These are phyloP conservation scores for Raphanus raphanistrum DNA, from an alignment of 345 rosid genomes.

Conservation along the genomic window DNA sequence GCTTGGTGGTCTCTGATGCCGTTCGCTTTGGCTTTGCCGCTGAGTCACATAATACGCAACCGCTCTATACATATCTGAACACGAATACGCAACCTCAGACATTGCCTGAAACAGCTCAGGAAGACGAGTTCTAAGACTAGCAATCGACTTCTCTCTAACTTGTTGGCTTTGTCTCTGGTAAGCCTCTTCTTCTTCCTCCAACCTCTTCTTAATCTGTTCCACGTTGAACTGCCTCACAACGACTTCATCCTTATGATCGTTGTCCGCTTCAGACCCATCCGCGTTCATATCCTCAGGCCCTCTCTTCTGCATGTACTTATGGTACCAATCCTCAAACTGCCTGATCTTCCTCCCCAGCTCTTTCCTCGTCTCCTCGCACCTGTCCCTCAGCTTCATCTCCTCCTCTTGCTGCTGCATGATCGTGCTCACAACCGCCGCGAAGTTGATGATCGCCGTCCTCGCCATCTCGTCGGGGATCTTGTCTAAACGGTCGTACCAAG, in stretches of 20 bases:
- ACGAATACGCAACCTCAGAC: conserved; percentile 50
- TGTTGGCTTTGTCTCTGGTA: conserved; percentile 58
- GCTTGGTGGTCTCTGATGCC: conserved; percentile 27
- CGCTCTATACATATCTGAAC: conserved; percentile 47
- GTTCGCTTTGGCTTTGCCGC: conserved; percentile 36
- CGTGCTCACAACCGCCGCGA: conserved; percentile 62
- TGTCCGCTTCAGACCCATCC: conserved; percentile 41
- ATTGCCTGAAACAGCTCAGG: conserved; percentile 74
- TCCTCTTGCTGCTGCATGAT: conserved; percentile 69
- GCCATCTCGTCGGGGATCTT: conserved; percentile 70
- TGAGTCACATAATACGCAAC: conserved; percentile 21
- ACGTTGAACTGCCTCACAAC: conserved; percentile 53
- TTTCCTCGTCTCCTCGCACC: conserved; percentile 57
- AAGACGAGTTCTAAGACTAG: conserved; percentile 62
- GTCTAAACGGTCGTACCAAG: conserved; percentile 65
- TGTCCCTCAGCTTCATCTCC: conserved; percentile 55
- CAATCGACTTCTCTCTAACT: conserved; percentile 80
- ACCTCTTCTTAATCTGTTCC: conserved; percentile 47
- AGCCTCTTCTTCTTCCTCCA: conserved; percentile 71
- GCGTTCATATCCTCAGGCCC: conserved; percentile 54
- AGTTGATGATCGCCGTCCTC: conserved; percentile 58
- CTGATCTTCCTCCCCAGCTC: conserved; percentile 57
- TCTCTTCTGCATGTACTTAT: conserved; percentile 51
- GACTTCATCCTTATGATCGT: conserved; percentile 45
- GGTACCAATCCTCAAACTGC: conserved; percentile 68